Evolutionary conservation across 2,329 filamentous ascomycete species (phyloP), one percentile per base, ranked within the genome.

Genomic region (Aspergillus oerlinghausenensis): DNA sequence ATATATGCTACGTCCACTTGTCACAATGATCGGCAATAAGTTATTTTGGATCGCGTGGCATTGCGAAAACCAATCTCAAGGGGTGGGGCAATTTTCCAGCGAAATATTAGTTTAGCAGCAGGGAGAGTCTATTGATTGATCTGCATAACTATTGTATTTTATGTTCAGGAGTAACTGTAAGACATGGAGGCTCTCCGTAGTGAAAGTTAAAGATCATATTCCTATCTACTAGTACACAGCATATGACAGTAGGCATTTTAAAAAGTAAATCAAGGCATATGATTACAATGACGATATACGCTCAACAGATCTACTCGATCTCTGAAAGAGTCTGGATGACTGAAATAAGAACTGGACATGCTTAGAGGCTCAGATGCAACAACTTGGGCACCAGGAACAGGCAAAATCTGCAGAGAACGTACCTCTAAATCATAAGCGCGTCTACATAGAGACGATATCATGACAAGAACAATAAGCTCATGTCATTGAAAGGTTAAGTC

Each of bases 81-180:
- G 49, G 43, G 5, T 23, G 43, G 28, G 9, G 21, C 47, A n/a
- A 32, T 35, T 21, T 21, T 53, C 40, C 51, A 60, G 50, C 43
- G 50, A 48, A 47, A 52, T 50, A 58, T 58, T 53, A 28, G 45
- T 29, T 51, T 53, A 56, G 42, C 49, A 47, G 50, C 38, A 26
- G 58, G 56, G 51, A 53, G 40, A 26, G 19, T 57, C 53, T 58
- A 60, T 60, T 51, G 53, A 55, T 60, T 49, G 56, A 58, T 58
- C 56, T 54, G 43, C 43, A 26, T 43, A 21, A 58, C 58, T 60
- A 60, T 60, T 50, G 58, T 51, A 42, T 58, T 52, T 58, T 49
- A 57, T 49, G 14, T 7, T 38, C 14, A 38, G 2, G 6, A 17
- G 9, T 10, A 10, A 11, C 28, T 1, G 32, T 38, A 38, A 38